Conservation (phyloP, 2,329 filamentous ascomycete species). For the Phialophora chinensis region DNA sequence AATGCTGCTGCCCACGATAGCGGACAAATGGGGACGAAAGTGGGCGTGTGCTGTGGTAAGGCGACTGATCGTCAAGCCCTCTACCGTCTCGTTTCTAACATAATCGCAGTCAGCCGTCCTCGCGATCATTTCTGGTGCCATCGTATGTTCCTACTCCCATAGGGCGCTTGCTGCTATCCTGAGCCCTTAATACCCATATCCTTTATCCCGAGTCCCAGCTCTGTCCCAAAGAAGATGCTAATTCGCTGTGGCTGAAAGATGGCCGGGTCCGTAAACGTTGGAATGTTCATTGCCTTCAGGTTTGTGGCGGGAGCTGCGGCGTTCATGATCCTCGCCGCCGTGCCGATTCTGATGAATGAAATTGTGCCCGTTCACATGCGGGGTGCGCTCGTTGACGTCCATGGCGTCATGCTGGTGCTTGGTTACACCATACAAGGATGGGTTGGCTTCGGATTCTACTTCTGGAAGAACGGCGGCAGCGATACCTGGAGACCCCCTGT, state of each 20-base stretch:
- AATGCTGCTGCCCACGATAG: conserved; percentile 29
- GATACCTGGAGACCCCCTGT: conserved; percentile 38
- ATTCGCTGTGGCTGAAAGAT: conserved; percentile 1
- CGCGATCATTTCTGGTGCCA: conserved; percentile 29
- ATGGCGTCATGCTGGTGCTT: conserved; percentile 32
- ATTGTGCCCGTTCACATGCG: conserved; percentile 34
- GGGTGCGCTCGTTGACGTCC: conserved; percentile 35
- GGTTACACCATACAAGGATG: conserved; percentile 35
- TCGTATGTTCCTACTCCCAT: conserved; percentile 1
- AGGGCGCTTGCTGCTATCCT: background rate
- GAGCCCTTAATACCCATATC: background rate
- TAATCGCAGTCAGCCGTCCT: conserved; percentile 26
- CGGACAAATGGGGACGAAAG: conserved; percentile 36
- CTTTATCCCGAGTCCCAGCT: background rate
- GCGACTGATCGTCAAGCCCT: background rate
- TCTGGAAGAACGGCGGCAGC: conserved; percentile 32
- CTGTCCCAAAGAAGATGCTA: background rate
- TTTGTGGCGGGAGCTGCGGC: conserved; percentile 35
- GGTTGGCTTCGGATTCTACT: conserved; percentile 38
- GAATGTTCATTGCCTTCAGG: conserved; percentile 36
- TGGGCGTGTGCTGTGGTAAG: conserved; percentile 34
- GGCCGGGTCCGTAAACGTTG: conserved; percentile 31
- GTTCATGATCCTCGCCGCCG: conserved; percentile 37
- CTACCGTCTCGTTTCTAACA: background rate
- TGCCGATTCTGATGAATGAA: conserved; percentile 37